These are phyloP conservation scores for Taxawa tesnikishii DNA, from an alignment of 2,329 filamentous ascomycete genomes.

Conservation along the genomic window DNA sequence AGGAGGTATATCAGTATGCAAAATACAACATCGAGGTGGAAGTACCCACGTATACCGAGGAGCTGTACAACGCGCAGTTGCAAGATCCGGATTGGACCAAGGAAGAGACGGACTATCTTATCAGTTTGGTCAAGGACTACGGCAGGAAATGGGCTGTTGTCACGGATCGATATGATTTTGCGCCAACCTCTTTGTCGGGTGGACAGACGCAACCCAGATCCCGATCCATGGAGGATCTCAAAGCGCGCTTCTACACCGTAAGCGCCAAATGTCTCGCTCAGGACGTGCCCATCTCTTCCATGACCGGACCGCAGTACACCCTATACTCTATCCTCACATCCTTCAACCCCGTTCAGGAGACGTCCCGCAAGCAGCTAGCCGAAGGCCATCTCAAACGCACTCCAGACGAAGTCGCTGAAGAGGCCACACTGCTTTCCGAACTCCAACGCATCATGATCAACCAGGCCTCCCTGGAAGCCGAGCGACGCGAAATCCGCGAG, in stretches of 20 bases:
- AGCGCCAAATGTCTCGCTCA: constrained; percentile 71
- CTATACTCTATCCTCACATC: constrained; percentile 75
- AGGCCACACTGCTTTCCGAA: constrained; percentile 79
- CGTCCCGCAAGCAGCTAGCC: constrained; percentile 71
- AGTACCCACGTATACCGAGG: constrained; percentile 71
- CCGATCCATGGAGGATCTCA: constrained; percentile 79
- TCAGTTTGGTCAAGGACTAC: constrained; percentile 62
- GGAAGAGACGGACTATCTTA: constrained; percentile 86
- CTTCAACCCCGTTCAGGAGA: constrained; percentile 73
- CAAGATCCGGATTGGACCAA: constrained; percentile 71
- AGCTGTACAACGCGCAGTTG: constrained; percentile 69
- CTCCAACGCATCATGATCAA: constrained; percentile 83
- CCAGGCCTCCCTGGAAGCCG: constrained; percentile 74
- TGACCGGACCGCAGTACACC: constrained; percentile 75
- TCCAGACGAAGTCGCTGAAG: constrained; percentile 81
- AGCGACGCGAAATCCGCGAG: constrained; percentile 75
- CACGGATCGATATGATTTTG: constrained; percentile 82
- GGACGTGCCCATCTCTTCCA: constrained; percentile 68
- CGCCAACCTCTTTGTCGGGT: constrained; percentile 19
- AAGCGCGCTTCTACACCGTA: constrained; percentile 80
- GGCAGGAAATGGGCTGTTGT: constrained; percentile 87
- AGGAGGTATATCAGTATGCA: constrained; percentile 51
- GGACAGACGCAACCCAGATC: constrained; percentile 22
- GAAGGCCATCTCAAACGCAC: constrained; percentile 66
- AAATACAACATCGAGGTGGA: constrained; percentile 79